Conservation (phyloP, 164 flowering plant genomes). For the Saururus chinensis region DNA sequence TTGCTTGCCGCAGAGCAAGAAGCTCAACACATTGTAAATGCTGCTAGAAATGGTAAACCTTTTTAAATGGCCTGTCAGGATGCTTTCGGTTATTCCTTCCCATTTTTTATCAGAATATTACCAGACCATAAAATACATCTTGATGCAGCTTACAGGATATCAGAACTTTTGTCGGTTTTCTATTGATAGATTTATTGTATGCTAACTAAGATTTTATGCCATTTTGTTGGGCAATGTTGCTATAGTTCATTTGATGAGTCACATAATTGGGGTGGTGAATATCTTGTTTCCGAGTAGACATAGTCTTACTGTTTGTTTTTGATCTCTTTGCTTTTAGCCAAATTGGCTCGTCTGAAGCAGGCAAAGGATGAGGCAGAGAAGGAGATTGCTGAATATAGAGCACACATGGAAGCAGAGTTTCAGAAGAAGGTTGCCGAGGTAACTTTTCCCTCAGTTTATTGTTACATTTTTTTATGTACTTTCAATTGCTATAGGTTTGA, state of each 20-base stretch:
- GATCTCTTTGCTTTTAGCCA: conserved; percentile 23
- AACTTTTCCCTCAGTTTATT: not conserved
- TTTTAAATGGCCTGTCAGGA: not conserved
- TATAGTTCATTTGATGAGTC: too few species aligned
- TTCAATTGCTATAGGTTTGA: not conserved
- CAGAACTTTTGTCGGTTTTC: too few species aligned
- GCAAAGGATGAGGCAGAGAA: conserved; percentile 75
- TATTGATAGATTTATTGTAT: too few species aligned
- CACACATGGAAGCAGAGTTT: conserved; percentile 48
- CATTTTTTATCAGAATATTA: too few species aligned
- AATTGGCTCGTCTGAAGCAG: conserved; percentile 56
- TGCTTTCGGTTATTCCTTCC: not conserved
- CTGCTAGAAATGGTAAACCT: conserved; percentile 47
- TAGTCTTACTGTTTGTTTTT: too few species aligned
- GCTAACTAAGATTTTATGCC: too few species aligned
- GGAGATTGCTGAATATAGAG: conserved; percentile 50
- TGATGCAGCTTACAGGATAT: too few species aligned
- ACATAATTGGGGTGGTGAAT: too few species aligned
- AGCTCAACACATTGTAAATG: conserved; percentile 65
- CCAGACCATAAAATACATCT: too few species aligned
- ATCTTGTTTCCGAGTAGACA: too few species aligned
- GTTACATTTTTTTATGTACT: not conserved
- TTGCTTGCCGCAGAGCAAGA: conserved; percentile 74
- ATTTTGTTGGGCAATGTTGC: too few species aligned
- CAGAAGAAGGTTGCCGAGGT: conserved; percentile 58